Evolutionary conservation across 2,329 filamentous ascomycete genomes (phyloP).

Genomic region (Trichoderma cornu-damae): DNA sequence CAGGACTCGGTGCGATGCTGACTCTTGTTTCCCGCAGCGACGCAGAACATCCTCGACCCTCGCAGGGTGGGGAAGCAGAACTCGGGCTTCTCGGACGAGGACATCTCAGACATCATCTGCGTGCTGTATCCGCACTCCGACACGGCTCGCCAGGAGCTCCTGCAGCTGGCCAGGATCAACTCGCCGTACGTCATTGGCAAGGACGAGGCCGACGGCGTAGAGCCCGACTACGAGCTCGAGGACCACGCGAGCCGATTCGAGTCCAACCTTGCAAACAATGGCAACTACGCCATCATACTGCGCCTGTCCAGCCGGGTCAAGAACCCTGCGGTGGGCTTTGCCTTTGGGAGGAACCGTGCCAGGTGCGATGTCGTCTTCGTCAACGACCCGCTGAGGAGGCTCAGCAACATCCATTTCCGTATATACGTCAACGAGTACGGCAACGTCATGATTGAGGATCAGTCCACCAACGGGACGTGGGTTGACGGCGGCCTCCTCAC

Average conservation of each 20-base stretch:
- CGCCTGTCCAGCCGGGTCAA: slow-evolving; percentile 70
- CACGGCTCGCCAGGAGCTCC: slow-evolving; percentile 66
- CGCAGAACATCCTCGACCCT: slow-evolving; percentile 61
- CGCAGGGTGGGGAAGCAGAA: slow-evolving; percentile 73
- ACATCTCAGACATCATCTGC: slow-evolving; percentile 84
- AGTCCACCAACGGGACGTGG: slow-evolving; percentile 91
- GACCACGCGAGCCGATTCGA: slow-evolving; percentile 47
- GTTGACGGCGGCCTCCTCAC: slow-evolving; percentile 69
- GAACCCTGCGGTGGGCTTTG: slow-evolving; percentile 66
- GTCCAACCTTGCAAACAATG: slow-evolving; percentile 34
- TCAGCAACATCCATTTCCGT: slow-evolving; percentile 95
- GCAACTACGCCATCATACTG: slow-evolving; percentile 67
- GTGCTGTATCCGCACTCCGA: slow-evolving; percentile 76
- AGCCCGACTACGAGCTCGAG: slow-evolving; percentile 47
- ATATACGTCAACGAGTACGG: slow-evolving; percentile 86
- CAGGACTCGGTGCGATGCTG: not conserved
- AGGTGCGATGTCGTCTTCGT: slow-evolving; percentile 68
- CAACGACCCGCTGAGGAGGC: slow-evolving; percentile 62
- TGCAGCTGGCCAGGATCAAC: slow-evolving; percentile 43
- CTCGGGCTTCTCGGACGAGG: slow-evolving; percentile 75
- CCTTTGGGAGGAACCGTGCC: slow-evolving; percentile 71
- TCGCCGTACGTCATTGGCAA: slow-evolving; percentile 46
- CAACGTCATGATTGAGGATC: slow-evolving; percentile 85
- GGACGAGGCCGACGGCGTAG: slow-evolving; percentile 48
- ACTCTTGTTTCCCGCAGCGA: slow-evolving; percentile 17